Evolutionary conservation across 179 eudicot genomes (phyloP).

Genomic region (Beta lomatogona): DNA sequence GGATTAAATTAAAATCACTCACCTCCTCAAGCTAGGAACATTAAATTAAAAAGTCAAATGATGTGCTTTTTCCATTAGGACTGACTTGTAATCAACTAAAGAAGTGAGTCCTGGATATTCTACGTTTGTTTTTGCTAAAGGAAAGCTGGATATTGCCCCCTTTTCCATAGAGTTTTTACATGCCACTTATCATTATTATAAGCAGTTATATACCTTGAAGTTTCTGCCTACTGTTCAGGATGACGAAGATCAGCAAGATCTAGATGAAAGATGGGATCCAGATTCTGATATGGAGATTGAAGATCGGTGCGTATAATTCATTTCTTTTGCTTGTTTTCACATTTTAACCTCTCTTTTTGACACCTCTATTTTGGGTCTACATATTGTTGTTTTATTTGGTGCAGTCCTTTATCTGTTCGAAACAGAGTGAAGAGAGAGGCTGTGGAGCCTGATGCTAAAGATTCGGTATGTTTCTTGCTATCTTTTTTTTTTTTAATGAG

Average conservation of each 20-base stretch:
- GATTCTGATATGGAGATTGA: conserved; percentile 74
- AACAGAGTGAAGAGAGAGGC: conserved; percentile 49
- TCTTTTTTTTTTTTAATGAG: conserved; percentile 3
- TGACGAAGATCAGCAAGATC: conserved; percentile 70
- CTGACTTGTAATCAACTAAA: not conserved
- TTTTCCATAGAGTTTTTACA: not conserved
- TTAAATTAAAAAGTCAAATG: no score
- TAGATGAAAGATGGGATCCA: conserved; percentile 65
- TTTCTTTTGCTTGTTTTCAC: not conserved
- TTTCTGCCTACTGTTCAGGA: conserved; percentile 38
- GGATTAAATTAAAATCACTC: not conserved
- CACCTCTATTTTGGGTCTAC: not conserved
- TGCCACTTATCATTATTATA: conserved; percentile 6
- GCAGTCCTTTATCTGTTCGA: conserved; percentile 37
- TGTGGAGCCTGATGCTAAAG: conserved; percentile 41
- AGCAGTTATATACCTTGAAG: not conserved
- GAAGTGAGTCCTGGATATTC: not conserved
- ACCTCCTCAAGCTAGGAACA: no score
- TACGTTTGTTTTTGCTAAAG: not conserved
- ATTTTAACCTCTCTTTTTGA: not conserved
- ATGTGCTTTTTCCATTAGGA: no score
- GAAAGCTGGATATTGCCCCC: not conserved
- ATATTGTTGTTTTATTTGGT: conserved; percentile 16
- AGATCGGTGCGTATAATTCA: conserved; percentile 40
- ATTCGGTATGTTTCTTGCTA: conserved; percentile 34